Percentiles rank a stretch among this genome's conserved stretches.
phyloP scores from a whole-genome alignment of 345 rosid genomes.

The Boechera retrofracta region DNA sequence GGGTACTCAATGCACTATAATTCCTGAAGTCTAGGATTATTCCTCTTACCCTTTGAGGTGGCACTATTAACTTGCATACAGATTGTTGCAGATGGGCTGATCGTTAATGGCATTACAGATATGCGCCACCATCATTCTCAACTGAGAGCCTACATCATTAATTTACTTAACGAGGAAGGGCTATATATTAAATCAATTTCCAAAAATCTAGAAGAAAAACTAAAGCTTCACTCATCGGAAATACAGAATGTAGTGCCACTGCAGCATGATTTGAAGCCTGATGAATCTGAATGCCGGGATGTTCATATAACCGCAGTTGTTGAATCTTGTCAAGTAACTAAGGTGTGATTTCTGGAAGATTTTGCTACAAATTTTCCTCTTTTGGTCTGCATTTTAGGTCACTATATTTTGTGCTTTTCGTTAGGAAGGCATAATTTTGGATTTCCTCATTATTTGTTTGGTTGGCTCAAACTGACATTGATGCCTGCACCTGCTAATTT shows the following conservation, averaged over 20 bases:
- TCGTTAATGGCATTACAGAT: conserved; percentile 55
- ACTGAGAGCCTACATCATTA: conserved; percentile 58
- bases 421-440: neutral
- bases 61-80: conserved; percentile 50
- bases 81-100: conserved; percentile 59
- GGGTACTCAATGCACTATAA: conserved; percentile 39
- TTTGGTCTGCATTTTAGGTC: neutral
- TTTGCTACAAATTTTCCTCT: conserved; percentile 26
- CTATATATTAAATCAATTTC: conserved; percentile 52
- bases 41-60: conserved; percentile 28
- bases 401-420: neutral
- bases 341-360: conserved; percentile 49
- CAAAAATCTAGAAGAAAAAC: conserved; percentile 57
- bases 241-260: conserved; percentile 46
- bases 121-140: conserved; percentile 66
- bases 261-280: conserved; percentile 49
- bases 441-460: neutral
- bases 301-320: conserved; percentile 56
- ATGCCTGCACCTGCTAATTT: neutral
- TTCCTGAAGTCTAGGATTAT: neutral
- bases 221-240: conserved; percentile 44
- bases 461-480: conserved; percentile 1
- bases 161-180: conserved; percentile 69
- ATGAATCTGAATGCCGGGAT: conserved; percentile 64
- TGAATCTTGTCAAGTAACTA: conserved; percentile 41